Conservation (phyloP, 441 rosid species). For the Pelargonium australe region DNA sequence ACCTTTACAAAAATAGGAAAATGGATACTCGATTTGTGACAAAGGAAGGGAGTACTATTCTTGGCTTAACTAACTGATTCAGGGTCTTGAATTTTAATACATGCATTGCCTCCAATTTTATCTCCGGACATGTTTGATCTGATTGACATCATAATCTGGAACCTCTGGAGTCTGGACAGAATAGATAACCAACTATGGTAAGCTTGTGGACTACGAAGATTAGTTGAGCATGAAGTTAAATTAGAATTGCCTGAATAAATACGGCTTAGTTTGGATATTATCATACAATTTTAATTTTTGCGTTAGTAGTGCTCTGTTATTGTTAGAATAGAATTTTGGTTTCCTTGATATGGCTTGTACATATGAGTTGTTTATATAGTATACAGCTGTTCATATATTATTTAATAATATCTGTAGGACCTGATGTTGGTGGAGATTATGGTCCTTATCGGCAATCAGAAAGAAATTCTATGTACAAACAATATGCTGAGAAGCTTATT, state of each 20-base stretch:
- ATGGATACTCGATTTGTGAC: no score
- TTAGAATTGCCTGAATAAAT: not conserved
- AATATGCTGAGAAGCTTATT: slow-evolving; percentile 66
- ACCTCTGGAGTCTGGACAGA: not conserved
- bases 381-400: not conserved
- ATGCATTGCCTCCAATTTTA: not conserved
- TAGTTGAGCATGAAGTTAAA: not conserved
- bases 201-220: not conserved
- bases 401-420: slow-evolving; percentile 38
- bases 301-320: not conserved
- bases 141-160: not conserved
- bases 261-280: not conserved
- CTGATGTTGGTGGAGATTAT: slow-evolving; percentile 72
- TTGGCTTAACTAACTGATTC: no score
- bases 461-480: slow-evolving; percentile 68
- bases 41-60: no score
- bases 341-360: not conserved
- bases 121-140: not conserved
- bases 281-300: not conserved
- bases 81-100: no score
- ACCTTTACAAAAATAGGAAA: no score
- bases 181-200: not conserved
- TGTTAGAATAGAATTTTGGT: not conserved
- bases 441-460: slow-evolving; percentile 91
- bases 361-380: not conserved